Evolutionary conservation across 441 rosid species (phyloP), one percentile per base, ranked within the genome.

Genomic region (Eruca vesicaria): DNA sequence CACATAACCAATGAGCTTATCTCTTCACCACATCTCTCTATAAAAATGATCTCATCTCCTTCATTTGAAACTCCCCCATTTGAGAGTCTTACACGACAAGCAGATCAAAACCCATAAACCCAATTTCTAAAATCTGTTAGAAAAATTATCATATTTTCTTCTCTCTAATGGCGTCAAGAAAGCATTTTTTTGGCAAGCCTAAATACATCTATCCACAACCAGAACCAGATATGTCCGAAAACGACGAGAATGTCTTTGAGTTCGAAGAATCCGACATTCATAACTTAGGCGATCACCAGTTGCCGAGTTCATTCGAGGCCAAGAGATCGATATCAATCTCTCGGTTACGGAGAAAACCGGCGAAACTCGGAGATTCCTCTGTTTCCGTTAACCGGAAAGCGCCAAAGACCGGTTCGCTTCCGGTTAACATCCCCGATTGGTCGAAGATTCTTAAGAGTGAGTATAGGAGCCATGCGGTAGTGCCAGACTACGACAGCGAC

Each of bases 371-470:
- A 31, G 83, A 75, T 36, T 43, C 36, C 7, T 63, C 62, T 9
- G 48, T 36, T 16, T 31, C 72, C 0, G 61, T 15, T 69, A 57
- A 63, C 59, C 71, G 66, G 56, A 72, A n/a, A 2, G 11, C 20
- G 0, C 43, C 65, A 3, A 67, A 63, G 62, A 63, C 81, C 14
- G 72, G 92, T 60, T 95, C 98, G 0, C 66, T 92, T 36, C 97
- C 99, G 38, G 87, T 95, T 66, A 95, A 82, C 78, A 71, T 92
- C 12, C 99, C 99, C 0, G 98, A 95, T 61, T 95, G 96, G 97
- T 88, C 98, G 9, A 84, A 86, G 89, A 88, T 89, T 63, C 81
- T 91, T 6, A 85, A 80, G 72, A 79, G 79, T 10, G 86, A 81
- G 31, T 68, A 86, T 14, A 56, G 36, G 19, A 69, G 78, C 8